A percentile compares a stretch with the other conserved stretches of the same genome.
phyloP scores from a whole-genome alignment of 169 alveolate genomes.

The Plasmodium vinckei region DNA sequence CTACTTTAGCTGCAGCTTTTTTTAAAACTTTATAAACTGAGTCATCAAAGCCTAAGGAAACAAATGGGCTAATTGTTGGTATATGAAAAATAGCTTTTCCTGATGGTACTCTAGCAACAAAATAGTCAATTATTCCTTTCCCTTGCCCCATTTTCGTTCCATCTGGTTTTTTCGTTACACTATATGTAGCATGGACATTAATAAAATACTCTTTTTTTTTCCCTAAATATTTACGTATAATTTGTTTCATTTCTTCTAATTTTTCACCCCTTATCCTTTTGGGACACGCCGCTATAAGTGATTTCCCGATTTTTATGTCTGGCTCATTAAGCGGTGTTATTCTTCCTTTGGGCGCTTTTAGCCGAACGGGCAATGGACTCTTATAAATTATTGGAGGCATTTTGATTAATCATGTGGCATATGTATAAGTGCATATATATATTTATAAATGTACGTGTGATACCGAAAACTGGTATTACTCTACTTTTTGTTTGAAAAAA shows the following conservation, averaged over 20 bases:
- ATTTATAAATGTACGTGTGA: neutral
- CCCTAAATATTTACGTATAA: slow-evolving; percentile 80
- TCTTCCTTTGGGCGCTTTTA: slow-evolving; percentile 87
- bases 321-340: slow-evolving; percentile 81
- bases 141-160: slow-evolving; percentile 90
- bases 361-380: slow-evolving; percentile 82
- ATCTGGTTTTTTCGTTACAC: slow-evolving; percentile 87
- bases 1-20: slow-evolving; percentile 76
- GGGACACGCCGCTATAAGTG: slow-evolving; percentile 83
- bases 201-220: slow-evolving; percentile 80
- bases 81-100: slow-evolving; percentile 77
- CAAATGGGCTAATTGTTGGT: slow-evolving; percentile 68
- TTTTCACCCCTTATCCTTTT: slow-evolving; percentile 83
- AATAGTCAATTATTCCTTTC: slow-evolving; percentile 83
- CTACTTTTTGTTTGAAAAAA: no score
- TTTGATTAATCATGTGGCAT: neutral
- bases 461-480: no score
- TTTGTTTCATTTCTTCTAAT: slow-evolving; percentile 82
- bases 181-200: slow-evolving; percentile 87
- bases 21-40: slow-evolving; percentile 62
- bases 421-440: slow-evolving; percentile 5
- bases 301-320: slow-evolving; percentile 82
- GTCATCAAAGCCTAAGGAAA: slow-evolving; percentile 69
- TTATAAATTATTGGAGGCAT: slow-evolving; percentile 87
- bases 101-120: slow-evolving; percentile 88